These are phyloP conservation scores for Leccinum subrobustum DNA, from an alignment of 1,284 basidiomycete species.

Conservation along the genomic window DNA sequence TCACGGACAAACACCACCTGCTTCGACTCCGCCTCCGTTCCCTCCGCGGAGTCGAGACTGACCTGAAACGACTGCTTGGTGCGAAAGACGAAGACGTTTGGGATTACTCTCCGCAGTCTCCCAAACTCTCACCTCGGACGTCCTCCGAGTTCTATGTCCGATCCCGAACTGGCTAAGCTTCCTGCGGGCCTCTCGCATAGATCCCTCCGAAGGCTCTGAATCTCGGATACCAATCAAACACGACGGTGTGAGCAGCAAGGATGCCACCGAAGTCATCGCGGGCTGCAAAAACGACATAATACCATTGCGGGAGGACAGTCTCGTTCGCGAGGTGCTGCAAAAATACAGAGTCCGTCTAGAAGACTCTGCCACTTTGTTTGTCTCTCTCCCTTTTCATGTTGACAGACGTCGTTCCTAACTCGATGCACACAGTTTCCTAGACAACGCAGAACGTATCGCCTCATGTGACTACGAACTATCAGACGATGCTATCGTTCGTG, in stretches of 20 bases:
- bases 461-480: conserved; percentile 80
- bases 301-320: conserved; percentile 56
- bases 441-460: conserved; percentile 74
- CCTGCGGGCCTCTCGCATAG: conserved; percentile 43
- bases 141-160: conserved; percentile 34
- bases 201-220: conserved; percentile 37
- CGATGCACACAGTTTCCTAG: conserved; percentile 46
- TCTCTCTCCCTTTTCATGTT: conserved; percentile 15
- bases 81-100: conserved; percentile 43
- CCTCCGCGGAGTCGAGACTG: conserved; percentile 52
- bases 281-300: conserved; percentile 57
- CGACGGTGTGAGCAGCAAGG: conserved; percentile 44
- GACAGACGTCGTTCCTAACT: conserved; percentile 20
- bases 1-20: conserved; percentile 45
- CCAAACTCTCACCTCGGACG: conserved; percentile 15
- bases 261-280: conserved; percentile 50
- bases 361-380: conserved; percentile 68
- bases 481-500: conserved; percentile 89
- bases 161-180: conserved; percentile 28
- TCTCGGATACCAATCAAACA: conserved; percentile 36
- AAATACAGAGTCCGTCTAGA: conserved; percentile 51
- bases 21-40: conserved; percentile 53
- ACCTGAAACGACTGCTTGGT: conserved; percentile 51
- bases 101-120: conserved; percentile 17
- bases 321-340: conserved; percentile 47